These are phyloP conservation scores for Begonia loranthoides DNA, from an alignment of 306 rosid species.

Conservation along the genomic window DNA sequence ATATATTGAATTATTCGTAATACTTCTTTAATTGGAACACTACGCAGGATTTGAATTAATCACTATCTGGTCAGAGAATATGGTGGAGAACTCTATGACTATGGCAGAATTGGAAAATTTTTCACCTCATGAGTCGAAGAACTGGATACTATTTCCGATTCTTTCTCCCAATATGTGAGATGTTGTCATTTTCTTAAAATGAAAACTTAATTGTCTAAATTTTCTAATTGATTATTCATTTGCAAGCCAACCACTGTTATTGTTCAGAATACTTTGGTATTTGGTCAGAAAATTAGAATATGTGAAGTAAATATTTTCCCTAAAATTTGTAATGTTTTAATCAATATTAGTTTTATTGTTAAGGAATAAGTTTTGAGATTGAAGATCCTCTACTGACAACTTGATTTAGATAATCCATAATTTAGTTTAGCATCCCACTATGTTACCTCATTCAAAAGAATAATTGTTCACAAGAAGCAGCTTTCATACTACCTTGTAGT, in stretches of 20 bases:
- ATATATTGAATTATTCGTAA: neutral
- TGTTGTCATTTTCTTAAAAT: neutral
- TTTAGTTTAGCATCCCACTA: neutral
- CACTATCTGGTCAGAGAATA: conserved; percentile 71
- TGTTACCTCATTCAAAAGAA: no score
- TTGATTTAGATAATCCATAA: neutral
- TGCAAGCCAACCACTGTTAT: neutral
- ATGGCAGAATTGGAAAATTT: conserved; percentile 97
- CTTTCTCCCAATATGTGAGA: conserved; percentile 45
- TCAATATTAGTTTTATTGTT: no score
- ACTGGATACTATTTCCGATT: conserved; percentile 64
- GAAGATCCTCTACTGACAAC: no score
- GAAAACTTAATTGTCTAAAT: no score
- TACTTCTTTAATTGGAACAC: neutral
- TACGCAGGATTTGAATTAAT: conserved; percentile 68
- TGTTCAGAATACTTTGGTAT: no score
- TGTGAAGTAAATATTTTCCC: no score
- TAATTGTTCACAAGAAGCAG: no score
- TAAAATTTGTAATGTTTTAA: no score
- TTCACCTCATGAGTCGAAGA: conserved; percentile 85
- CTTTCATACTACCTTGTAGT: no score
- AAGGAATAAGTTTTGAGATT: no score
- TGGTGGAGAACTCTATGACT: conserved; percentile 72
- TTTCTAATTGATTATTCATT: no score
- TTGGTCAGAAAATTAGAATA: no score